Conservation (phyloP, 345 rosid species). For the Brassica incana region DNA sequence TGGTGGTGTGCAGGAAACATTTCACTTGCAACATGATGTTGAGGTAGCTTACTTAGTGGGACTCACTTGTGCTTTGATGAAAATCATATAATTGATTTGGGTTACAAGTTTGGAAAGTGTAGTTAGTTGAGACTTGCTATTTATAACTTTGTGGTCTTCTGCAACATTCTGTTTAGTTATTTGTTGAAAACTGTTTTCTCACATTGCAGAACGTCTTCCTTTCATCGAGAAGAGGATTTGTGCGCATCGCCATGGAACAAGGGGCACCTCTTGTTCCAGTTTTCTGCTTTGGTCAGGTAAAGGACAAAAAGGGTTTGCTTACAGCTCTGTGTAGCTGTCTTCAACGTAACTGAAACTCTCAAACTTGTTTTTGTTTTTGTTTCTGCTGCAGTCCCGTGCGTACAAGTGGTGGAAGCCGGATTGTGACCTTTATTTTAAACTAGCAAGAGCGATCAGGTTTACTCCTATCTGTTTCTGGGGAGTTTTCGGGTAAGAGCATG, state of each 20-base stretch:
- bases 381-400: slow-evolving; percentile 52
- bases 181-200: neutral
- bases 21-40: slow-evolving; percentile 58
- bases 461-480: slow-evolving; percentile 88
- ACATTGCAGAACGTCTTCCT: slow-evolving; percentile 61
- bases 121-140: neutral
- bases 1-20: slow-evolving; percentile 91
- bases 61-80: neutral
- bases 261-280: slow-evolving; percentile 94
- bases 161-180: neutral
- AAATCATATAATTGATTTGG: neutral
- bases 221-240: slow-evolving; percentile 76
- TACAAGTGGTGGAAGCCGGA: slow-evolving; percentile 95
- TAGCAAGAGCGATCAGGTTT: slow-evolving; percentile 80
- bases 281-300: slow-evolving; percentile 89
- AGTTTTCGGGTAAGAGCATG: slow-evolving; percentile 59
- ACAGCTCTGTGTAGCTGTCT: slow-evolving; percentile 9
- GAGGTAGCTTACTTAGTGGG: slow-evolving; percentile 54
- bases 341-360: neutral
- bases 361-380: neutral
- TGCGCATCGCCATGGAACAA: slow-evolving; percentile 76
- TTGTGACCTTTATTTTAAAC: slow-evolving; percentile 52
- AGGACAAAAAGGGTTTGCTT: neutral
- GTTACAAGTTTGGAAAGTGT: neutral
- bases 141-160: neutral